Conservation (phyloP, 2,329 filamentous ascomycete species). For the Westerdykella aurantiaca region DNA sequence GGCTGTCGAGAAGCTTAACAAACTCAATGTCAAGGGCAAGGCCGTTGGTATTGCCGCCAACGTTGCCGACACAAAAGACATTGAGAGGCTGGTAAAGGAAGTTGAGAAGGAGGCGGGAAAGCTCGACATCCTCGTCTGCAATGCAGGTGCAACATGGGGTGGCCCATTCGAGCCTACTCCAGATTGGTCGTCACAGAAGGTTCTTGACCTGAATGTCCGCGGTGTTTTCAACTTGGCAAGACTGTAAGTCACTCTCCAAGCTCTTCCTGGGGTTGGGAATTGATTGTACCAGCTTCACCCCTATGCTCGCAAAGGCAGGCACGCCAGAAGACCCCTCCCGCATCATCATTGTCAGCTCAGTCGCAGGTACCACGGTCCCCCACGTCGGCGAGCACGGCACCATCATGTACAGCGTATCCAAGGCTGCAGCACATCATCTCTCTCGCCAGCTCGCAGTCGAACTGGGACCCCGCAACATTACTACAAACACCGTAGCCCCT, state of each 20-base stretch:
- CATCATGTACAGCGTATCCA: constrained; percentile 38
- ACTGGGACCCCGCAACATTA: constrained; percentile 37
- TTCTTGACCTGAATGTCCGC: constrained; percentile 38
- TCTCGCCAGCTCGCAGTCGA: constrained; percentile 37
- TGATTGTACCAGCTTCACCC: constrained; percentile 22
- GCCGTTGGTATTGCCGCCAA: constrained; percentile 36
- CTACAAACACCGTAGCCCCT: constrained; percentile 36
- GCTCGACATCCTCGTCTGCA: constrained; percentile 37
- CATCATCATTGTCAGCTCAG: constrained; percentile 36
- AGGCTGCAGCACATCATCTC: constrained; percentile 37
- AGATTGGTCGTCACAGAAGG: constrained; percentile 33
- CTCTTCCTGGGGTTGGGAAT: background rate
- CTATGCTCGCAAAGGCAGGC: constrained; percentile 31
- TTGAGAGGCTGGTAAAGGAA: constrained; percentile 28
- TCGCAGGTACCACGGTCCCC: constrained; percentile 33
- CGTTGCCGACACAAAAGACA: constrained; percentile 34
- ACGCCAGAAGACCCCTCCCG: constrained; percentile 31
- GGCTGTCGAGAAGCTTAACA: constrained; percentile 36
- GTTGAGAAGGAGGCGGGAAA: constrained; percentile 25
- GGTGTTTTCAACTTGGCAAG: constrained; percentile 37
- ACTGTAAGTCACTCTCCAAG: constrained; percentile 19
- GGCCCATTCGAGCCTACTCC: constrained; percentile 35
- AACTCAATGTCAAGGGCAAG: constrained; percentile 28
- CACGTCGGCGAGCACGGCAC: constrained; percentile 36
- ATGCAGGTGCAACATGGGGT: constrained; percentile 38